Evolutionary conservation across 2,329 filamentous ascomycete species (phyloP), one percentile per base, ranked within the genome.

Genomic region (Colletotrichum destructivum): DNA sequence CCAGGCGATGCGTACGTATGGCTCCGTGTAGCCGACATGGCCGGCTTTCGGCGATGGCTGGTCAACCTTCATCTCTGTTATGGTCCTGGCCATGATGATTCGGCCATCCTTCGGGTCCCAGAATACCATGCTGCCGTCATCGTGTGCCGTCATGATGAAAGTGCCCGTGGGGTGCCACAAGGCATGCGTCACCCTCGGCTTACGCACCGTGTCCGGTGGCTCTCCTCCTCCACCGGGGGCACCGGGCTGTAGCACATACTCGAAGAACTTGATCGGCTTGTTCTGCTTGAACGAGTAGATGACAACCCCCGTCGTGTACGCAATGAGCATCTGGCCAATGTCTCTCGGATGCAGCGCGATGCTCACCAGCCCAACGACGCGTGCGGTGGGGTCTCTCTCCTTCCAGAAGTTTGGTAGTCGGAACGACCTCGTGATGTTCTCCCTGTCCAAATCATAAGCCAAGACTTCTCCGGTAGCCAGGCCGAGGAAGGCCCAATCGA

Each of bases 241-340:
- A 18, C 95, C 94, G 13, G 89, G 86, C 0, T 94, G 94, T 3
- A 98, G 81, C 69, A 92, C 88, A 81, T 98, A 98, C 75, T 95
- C 88, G 77, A 97, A 95, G 82, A 91, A 97, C 74, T 93, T 92
- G 57, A 91, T 84, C 0, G 94, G 87, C 71, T 91, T 88, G 78
- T 95, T 95, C 80, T 97, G 93, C 84, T 99, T 98, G 86, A 99
- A 97, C 3, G 94, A 97, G 82, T 97, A 99, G 72, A 96, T 89
- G 57, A 94, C 94, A 7, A 94, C 95, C 16, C 96, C 96, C 75
- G 96, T 90, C 0, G 90, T 90, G 80, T 98, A 99, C n/a, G 93
- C 95, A 69, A 99, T 93, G 69, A 99, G 83, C 35, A 99, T 86
- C 77, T 94, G 95, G 5, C 96, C 96, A 75, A 98, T 94, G 79